Evolutionary conservation across 2,329 filamentous ascomycete species (phyloP), one percentile per base, ranked within the genome.

Genomic region (Sporothrix pseudoabietina): DNA sequence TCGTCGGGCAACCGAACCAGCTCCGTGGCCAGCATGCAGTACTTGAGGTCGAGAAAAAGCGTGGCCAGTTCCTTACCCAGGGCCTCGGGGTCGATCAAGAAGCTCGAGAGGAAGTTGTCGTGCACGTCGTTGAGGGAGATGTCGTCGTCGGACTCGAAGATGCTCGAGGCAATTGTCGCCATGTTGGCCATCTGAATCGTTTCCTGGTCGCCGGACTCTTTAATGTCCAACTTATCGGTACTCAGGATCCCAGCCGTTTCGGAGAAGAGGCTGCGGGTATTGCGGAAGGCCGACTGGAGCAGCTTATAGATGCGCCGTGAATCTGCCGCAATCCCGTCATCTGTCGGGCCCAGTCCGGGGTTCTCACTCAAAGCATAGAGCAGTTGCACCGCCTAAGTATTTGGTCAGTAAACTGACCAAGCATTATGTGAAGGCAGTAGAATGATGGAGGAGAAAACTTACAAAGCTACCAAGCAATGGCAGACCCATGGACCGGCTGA

Each of bases 151-250:
- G 44, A 49, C 39, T 82, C 82, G 41, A 84, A 78, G 1, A 84
- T 74, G 79, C 83, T 84, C 0, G 79, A 77, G 26, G 82, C 82
- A 49, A 86, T 82, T 52, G 84, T 83, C 3, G 85, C 85, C 72
- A 87, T 79, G 73, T 87, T 87, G 10, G 84, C 82, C 75, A 87
- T 80, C 55, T 84, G 83, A 30, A 87, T 80, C 1, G 81, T 82
- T 74, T 82, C 81, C 61, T 80, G 78, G 74, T 82, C 81, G 9
- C 80, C 80, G 9, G 79, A 77, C 70, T 83, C 81, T 72, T 78
- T 80, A 59, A 83, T 82, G 7, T 82, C 81, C 1, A 83, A 77
- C 57, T 83, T 81, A 65, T 82, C 81, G 3, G 80, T 77, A 22
- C 78, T 79, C 5, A 83, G 76, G 0, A 82, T 77, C 0, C 78